Percentiles rank a stretch among this genome's conserved stretches.
These are phyloP conservation scores for Buddleja alternifolia DNA, from an alignment of 257 asterid genomes.

Conservation along the genomic window DNA sequence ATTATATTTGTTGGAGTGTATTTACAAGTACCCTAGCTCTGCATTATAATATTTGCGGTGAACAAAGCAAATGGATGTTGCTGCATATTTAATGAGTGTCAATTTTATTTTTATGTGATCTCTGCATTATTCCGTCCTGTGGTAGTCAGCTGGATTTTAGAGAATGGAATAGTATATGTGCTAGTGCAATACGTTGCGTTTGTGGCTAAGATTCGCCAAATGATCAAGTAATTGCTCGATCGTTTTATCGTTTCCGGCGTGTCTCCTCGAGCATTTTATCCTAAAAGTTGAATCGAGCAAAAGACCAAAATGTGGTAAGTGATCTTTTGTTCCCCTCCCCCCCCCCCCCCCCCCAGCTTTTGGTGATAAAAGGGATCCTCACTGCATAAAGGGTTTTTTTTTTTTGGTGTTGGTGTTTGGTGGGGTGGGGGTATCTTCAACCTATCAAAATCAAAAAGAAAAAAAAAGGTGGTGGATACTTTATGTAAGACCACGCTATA, in stretches of 20 bases:
- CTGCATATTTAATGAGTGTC: slow-evolving; percentile 11
- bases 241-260: background rate
- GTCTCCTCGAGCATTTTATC: slow-evolving; percentile 19
- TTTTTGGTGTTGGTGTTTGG: too few species aligned
- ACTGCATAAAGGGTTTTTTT: too few species aligned
- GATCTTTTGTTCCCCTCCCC: too few species aligned
- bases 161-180: background rate
- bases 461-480: too few species aligned
- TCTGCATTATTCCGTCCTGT: background rate
- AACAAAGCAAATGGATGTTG: slow-evolving; percentile 11
- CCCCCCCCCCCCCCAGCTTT: too few species aligned
- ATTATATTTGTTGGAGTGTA: slow-evolving; percentile 4
- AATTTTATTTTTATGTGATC: background rate
- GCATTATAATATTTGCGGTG: slow-evolving; percentile 10
- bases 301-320: background rate
- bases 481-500: too few species aligned
- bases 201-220: background rate
- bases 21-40: slow-evolving; percentile 3
- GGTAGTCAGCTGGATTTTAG: slow-evolving; percentile 13
- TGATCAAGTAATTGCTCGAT: background rate
- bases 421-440: too few species aligned
- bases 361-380: too few species aligned
- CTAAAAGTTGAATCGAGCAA: slow-evolving; percentile 5
- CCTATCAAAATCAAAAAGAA: too few species aligned
- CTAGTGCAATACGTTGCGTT: background rate